These are phyloP conservation scores for Carnegiea gigantea DNA, from an alignment of 179 eudicot genomes.

Conservation along the genomic window DNA sequence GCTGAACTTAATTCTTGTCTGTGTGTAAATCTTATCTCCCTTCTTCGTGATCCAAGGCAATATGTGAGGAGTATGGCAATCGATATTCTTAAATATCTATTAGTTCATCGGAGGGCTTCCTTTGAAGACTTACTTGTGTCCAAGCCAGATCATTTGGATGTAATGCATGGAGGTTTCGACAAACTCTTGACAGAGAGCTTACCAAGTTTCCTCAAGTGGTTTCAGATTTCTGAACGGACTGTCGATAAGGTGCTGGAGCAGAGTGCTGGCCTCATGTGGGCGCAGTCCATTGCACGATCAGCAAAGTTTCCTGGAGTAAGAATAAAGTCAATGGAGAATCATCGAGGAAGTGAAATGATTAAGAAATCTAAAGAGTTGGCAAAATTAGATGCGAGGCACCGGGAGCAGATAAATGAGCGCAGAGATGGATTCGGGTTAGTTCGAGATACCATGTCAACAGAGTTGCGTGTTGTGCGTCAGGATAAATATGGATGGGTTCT, in stretches of 20 bases:
- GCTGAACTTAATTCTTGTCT: constrained; percentile 84
- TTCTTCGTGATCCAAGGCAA: constrained; percentile 71
- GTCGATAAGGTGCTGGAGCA: constrained; percentile 88
- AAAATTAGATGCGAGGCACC: constrained; percentile 62
- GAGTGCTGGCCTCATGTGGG: constrained; percentile 97
- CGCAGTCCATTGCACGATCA: constrained; percentile 82
- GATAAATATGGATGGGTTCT: constrained; percentile 99
- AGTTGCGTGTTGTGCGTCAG: constrained; percentile 93
- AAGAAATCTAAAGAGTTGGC: constrained; percentile 71
- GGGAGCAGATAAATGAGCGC: constrained; percentile 91
- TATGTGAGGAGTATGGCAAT: constrained; percentile 64
- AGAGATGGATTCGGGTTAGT: constrained; percentile 85
- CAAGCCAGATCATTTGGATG: constrained; percentile 70
- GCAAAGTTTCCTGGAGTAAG: constrained; percentile 92
- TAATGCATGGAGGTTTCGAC: constrained; percentile 93
- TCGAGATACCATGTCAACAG: constrained; percentile 91
- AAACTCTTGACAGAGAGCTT: constrained; percentile 77
- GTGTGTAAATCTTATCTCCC: constrained; percentile 80
- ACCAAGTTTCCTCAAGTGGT: constrained; percentile 80
- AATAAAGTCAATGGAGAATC: constrained; percentile 91
- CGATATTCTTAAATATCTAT: constrained; percentile 77
- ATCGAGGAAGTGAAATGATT: constrained; percentile 79
- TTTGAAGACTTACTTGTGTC: constrained; percentile 91
- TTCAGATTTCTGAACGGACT: constrained; percentile 62
- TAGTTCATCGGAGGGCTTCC: constrained; percentile 88